Evolutionary conservation across 371 early-diverging fungal species (phyloP), one percentile per base, ranked within the genome.

Genomic region (Blakeslea trispora): DNA sequence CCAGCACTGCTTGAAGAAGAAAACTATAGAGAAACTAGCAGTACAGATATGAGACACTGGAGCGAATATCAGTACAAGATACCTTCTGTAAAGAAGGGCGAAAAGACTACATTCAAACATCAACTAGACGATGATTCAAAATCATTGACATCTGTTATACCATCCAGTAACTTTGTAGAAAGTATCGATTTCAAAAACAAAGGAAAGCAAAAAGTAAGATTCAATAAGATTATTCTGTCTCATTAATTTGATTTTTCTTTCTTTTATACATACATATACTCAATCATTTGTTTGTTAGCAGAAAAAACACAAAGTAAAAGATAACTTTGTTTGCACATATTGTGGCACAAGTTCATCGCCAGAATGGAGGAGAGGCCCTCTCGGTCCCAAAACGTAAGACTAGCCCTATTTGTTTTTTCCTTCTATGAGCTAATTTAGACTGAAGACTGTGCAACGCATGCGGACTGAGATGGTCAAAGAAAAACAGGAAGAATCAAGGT

Each of bases 331-430:
- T 22, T 76, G 77, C 45, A 64, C 68, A 34, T 77, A 79, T 52
- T 93, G 93, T 72, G 79, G 81, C 41, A 85, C 87, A 31, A 84
- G 84, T 2, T 75, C 84, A 31, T 91, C 91, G 0, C 91, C 91
- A 1, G 87, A 87, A 55, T 93, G 93, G 92, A 77, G 92, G 37
- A 80, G 85, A 55, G 90, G 91, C 1, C 89, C 88, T 31, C 78
- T 81, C 50, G 91, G 91, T 11, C 81, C 86, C 13, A 79, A 74
- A 63, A 76, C 72, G 76, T 79, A 67, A 63, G 75, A 61, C 18
- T 17, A 28, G 13, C 15, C 17, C 51, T 45, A n/a, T 28, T 28
- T 7, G 21, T 18, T 35, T 18, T 50, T 9, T 53, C 6, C 13
- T 44, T 5, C 17, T n/a, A 0, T 14, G 42, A 37, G n/a, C 28